Evolutionary conservation across 2,329 filamentous ascomycete species (phyloP), one percentile per base, ranked within the genome.

Genomic region (Ceratocystis lukuohia): DNA sequence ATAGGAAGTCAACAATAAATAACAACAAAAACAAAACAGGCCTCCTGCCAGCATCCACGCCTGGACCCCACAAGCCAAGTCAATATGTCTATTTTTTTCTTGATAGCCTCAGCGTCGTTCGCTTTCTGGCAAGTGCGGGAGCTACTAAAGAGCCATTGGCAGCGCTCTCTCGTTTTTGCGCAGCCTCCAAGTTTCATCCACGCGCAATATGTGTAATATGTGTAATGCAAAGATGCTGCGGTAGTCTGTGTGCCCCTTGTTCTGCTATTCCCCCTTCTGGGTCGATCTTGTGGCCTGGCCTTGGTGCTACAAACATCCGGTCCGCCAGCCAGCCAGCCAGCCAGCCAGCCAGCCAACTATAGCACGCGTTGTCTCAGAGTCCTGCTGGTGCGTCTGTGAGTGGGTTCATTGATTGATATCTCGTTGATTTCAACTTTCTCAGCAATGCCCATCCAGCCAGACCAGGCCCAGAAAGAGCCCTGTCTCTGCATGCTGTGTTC

Each of bases 161-260:
- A 59, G 56, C 15, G n/a, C 37, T 12, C 37, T 37, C 17, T 59
- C 56, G 56, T 33, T 59, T 20, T 33, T 17, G 6, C 56, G 56
- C n/a, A 5, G 56, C 12, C 56, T 37, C 33, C 10, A n/a, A 20
- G 56, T 33, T 59, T 59, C 56, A 59, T 59, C 28, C 28, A 28
- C 15, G 15, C 37, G 37, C 37, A 41, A 41, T 41, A 15, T 41
- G 37, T 37, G 53, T 17, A 17, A 17, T 33, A 33, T 30, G 17
- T 30, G 56, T 37, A 59, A 59, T 59, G 56, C 56, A 59, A 59
- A 37, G 56, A 59, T 59, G 28, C 28, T 59, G 56, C 28, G 17
- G 28, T 33, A 59, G 56, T 59, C 28, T 59, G 28, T 59, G 56
- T 59, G 25, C 22, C 22, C 15, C 28, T 33, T 59, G 8, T 7